Evolutionary conservation across 495 filamentous ascomycete species (phyloP), one percentile per base, ranked within the genome.

Genomic region (Penicillium pancosmium): DNA sequence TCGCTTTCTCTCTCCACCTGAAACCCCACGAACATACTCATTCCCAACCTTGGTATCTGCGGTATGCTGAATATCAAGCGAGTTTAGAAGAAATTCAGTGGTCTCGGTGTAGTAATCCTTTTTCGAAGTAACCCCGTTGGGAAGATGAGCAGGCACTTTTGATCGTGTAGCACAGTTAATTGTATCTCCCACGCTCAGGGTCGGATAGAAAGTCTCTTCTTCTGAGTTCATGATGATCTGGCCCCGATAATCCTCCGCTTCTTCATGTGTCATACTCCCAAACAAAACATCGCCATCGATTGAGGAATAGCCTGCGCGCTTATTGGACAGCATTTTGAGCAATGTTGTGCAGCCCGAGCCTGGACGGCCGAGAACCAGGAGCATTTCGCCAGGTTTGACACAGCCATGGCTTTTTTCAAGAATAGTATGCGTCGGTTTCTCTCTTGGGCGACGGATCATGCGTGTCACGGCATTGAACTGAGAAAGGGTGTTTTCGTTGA

Each of bases 51-150:
- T 87, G 0, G 91, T 95, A 63, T 90, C 79, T 19, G 81, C 78
- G 0, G 90, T 93, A 65, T 94, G 90, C 58, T 89, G 82, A 48
- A 93, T 93, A 49, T 89, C 89, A 46, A 87, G 70, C n/a, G 88
- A 81, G 49, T 86, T 83, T 4, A 91, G 80, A 16, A 92, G 78
- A 55, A 88, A 92, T 54, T 86, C 83, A 63, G 93, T 89, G 1
- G 65, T 65, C 47, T 73, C 65, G 50, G 67, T 76, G 61, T 25
- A 82, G 64, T 60, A 85, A 51, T 60, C 84, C 78, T 64, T 87
- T 52, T 36, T 72, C 62, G 69, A 84, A 60, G 64, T 79, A 10
- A 66, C 60, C 0, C 69, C 70, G 18, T 71, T 57, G 0, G 75
- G 75, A 0, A 73, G 57, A 18, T 71, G 54, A n/a, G 61, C 61